A percentile compares a stretch with the other conserved stretches of the same genome.
Conservation (phyloP, 306 rosid species). For the Cicer yamashitae region DNA sequence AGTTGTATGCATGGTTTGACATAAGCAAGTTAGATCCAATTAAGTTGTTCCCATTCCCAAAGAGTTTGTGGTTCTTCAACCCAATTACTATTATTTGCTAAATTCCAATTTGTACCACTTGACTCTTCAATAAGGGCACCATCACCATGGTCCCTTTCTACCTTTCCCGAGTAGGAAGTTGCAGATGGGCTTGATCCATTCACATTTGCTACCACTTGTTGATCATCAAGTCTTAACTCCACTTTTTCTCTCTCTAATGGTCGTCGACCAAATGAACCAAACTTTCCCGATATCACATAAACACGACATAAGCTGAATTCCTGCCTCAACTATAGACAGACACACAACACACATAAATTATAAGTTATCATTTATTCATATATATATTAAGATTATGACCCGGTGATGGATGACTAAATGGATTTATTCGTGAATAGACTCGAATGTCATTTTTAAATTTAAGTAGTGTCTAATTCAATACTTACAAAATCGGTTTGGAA, state of each 20-base stretch:
- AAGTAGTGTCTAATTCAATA: too few relatives aligned
- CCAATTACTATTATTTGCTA: constrained; percentile 21
- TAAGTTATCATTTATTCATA: background rate
- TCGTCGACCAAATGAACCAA: constrained; percentile 80
- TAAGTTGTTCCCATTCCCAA: constrained; percentile 70
- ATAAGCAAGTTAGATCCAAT: constrained; percentile 44
- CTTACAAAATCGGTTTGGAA: too few relatives aligned
- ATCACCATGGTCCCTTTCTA: background rate
- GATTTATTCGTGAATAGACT: too few relatives aligned
- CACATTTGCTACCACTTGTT: background rate
- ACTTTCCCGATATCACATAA: constrained; percentile 76
- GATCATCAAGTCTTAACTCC: constrained; percentile 24
- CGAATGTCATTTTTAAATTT: too few relatives aligned
- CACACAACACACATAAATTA: constrained; percentile 32
- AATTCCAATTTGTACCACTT: constrained; percentile 40
- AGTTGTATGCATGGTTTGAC: constrained; percentile 32
- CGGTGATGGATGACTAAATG: too few relatives aligned
- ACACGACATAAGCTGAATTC: constrained; percentile 88
- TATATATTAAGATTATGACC: background rate
- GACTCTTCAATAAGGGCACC: constrained; percentile 39
- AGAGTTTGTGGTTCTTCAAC: constrained; percentile 51
- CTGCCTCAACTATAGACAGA: constrained; percentile 56
- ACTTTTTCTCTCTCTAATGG: constrained; percentile 48
- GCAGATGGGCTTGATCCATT: constrained; percentile 24
- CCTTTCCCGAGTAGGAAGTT: constrained; percentile 40